A percentile compares a stretch with the other conserved stretches of the same genome.
These are phyloP conservation scores for Nemania diffusa DNA, from an alignment of 2,329 filamentous ascomycete genomes.

Conservation along the genomic window DNA sequence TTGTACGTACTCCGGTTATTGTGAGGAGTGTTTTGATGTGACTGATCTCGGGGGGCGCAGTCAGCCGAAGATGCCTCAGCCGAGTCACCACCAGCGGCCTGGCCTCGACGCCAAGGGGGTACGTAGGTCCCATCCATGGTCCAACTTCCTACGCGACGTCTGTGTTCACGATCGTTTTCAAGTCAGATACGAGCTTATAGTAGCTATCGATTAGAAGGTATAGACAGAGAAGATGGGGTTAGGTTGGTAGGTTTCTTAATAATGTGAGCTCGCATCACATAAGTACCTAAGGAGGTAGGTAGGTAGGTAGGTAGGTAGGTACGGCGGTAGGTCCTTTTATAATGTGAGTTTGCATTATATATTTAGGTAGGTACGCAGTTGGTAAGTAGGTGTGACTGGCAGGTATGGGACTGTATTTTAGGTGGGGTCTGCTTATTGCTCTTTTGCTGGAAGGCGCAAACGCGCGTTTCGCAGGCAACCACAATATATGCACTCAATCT, in stretches of 20 bases:
- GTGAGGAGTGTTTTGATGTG: constrained; percentile 3
- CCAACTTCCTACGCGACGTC: too few species aligned
- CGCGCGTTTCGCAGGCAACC: constrained; percentile 8
- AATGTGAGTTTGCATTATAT: too few species aligned
- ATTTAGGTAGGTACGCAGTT: too few species aligned
- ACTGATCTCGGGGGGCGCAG: too few species aligned
- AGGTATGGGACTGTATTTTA: background rate
- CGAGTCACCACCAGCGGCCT: constrained; percentile 18
- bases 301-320: too few species aligned
- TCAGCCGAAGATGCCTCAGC: too few species aligned
- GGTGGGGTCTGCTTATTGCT: background rate
- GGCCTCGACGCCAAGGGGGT: constrained; percentile 37
- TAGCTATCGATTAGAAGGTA: background rate
- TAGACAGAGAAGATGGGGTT: background rate
- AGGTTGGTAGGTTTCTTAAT: background rate
- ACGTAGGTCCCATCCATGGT: constrained; percentile 34
- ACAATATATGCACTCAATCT: too few species aligned
- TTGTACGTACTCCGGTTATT: constrained; percentile 6
- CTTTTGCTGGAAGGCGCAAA: constrained; percentile 12
- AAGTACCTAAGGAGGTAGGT: too few species aligned
- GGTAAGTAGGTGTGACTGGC: background rate
- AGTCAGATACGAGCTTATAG: background rate
- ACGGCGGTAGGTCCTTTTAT: too few species aligned
- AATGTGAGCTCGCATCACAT: too few species aligned
- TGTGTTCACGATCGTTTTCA: background rate